Conservation (phyloP, 805 yeast species). For the Ogataea dorogensis region DNA sequence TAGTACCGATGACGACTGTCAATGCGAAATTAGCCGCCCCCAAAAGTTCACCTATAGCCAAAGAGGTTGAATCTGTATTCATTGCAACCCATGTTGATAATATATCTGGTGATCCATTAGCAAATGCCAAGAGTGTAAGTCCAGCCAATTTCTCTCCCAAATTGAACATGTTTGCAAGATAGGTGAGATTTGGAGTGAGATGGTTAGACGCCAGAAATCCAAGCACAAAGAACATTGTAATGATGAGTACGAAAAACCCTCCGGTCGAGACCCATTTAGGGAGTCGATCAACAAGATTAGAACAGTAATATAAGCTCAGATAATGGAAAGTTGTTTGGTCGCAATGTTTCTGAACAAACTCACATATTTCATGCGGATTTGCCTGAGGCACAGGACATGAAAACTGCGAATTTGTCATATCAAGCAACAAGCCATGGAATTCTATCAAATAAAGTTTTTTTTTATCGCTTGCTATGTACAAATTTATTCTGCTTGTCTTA, state of each 20-base stretch:
- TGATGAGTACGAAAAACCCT: constrained; percentile 15
- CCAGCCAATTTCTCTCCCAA: constrained; percentile 82
- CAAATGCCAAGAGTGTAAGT: constrained; percentile 81
- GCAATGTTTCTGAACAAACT: constrained; percentile 24
- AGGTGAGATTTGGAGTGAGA: constrained; percentile 73
- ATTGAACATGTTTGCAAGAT: constrained; percentile 58
- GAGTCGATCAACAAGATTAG: constrained; percentile 11
- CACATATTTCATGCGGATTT: constrained; percentile 19
- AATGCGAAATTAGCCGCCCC: constrained; percentile 56
- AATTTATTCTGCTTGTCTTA: constrained; percentile 20
- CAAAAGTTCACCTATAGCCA: constrained; percentile 53
- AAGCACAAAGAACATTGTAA: constrained; percentile 55
- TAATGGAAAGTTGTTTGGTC: constrained; percentile 19
- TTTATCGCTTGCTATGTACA: constrained; percentile 10
- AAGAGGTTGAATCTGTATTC: constrained; percentile 56
- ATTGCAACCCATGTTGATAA: constrained; percentile 82
- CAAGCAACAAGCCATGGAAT: constrained; percentile 1
- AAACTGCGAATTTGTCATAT: constrained; percentile 4
- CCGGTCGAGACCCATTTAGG: constrained; percentile 9
- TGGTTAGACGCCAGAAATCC: constrained; percentile 83
- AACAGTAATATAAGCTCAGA: constrained; percentile 28
- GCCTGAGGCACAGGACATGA: constrained; percentile 5
- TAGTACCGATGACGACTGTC: constrained; percentile 50
- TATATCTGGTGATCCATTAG: constrained; percentile 91
- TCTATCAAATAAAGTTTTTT: background rate